Evolutionary conservation across 306 rosid species (phyloP).

Genomic region (Alnus rubra): DNA sequence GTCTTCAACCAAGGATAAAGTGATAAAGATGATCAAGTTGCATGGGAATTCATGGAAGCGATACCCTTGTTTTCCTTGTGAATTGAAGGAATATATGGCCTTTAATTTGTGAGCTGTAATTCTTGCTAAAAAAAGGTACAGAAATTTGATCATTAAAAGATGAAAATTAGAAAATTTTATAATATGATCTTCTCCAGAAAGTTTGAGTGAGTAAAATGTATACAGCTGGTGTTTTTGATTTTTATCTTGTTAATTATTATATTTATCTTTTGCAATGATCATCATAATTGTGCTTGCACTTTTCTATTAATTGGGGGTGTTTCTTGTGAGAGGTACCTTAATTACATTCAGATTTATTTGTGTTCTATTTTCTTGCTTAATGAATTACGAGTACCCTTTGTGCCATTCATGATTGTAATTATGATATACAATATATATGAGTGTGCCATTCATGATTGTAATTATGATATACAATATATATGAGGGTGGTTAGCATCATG

Average conservation of each 20-base stretch:
- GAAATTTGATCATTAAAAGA: not conserved
- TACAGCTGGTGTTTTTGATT: too few relatives aligned
- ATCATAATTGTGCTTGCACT: not conserved
- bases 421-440: too few relatives aligned
- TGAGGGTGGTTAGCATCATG: too few relatives aligned
- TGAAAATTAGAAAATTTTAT: not conserved
- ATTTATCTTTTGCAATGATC: not conserved
- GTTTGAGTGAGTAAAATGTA: not conserved
- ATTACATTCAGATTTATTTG: not conserved
- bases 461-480: not conserved
- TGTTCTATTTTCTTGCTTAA: not conserved
- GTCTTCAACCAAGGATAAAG: slow-evolving; percentile 42
- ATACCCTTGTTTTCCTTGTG: slow-evolving; percentile 47
- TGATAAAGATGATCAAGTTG: slow-evolving; percentile 46
- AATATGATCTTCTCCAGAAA: not conserved
- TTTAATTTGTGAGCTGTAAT: slow-evolving; percentile 3
- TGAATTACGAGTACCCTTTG: not conserved
- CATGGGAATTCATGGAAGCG: slow-evolving; percentile 51
- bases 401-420: not conserved
- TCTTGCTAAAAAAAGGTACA: not conserved
- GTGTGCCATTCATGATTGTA: not conserved
- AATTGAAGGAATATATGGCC: slow-evolving; percentile 38
- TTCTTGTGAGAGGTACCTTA: not conserved
- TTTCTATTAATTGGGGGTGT: not conserved
- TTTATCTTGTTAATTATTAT: too few relatives aligned